Percentiles rank a stretch among this genome's conserved stretches.
phyloP scores from a whole-genome alignment of 148 eudicot species.

The Chenopodium berlandieri region DNA sequence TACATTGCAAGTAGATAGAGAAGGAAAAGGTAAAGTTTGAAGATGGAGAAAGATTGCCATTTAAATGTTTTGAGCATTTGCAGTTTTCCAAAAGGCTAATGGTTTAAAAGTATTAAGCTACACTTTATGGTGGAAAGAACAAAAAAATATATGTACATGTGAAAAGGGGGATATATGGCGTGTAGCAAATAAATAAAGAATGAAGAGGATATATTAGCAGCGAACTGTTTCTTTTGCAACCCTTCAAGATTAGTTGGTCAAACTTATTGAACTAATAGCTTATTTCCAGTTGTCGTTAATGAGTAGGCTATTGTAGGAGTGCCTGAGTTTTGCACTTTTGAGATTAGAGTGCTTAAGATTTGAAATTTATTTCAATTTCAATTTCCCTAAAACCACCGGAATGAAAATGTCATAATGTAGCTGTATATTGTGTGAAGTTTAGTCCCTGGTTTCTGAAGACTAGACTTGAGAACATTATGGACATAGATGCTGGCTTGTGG shows the following conservation, averaged over 20 bases:
- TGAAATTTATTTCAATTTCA: background rate
- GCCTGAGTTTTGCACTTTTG: background rate
- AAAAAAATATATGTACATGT: background rate
- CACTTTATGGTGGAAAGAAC: background rate
- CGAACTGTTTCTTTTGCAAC: background rate
- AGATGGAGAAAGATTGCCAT: background rate
- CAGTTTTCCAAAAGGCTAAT: background rate
- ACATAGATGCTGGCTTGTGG: background rate
- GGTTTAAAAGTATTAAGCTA: background rate
- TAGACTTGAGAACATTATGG: background rate
- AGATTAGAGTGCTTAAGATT: no score
- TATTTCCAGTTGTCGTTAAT: background rate
- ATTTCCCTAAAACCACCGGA: background rate
- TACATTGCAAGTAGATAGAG: no score
- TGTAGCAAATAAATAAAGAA: no score
- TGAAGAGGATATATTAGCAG: background rate
- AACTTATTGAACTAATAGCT: background rate
- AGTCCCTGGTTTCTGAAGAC: background rate
- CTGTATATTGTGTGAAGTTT: background rate
- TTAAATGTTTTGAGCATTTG: background rate
- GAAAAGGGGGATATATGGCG: background rate
- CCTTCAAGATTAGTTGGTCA: background rate
- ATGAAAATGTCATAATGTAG: background rate
- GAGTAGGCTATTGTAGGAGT: background rate
- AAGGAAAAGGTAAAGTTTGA: no score